These are phyloP conservation scores for Aquanectria penicillioides DNA, from an alignment of 2,329 filamentous ascomycete genomes.

Conservation along the genomic window DNA sequence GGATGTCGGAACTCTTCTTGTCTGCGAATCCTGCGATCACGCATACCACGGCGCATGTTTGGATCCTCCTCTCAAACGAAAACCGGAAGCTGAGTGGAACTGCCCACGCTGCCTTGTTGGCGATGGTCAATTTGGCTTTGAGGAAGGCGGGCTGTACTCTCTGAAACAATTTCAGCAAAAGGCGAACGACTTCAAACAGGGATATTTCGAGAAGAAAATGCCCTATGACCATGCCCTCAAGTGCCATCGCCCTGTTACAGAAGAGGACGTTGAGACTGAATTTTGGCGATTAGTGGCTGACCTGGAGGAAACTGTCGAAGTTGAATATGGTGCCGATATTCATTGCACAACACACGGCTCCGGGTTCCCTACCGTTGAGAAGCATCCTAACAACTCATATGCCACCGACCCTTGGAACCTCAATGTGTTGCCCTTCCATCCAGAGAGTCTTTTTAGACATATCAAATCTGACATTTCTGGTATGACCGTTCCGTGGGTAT, in stretches of 20 bases:
- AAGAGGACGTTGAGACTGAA: slow-evolving; percentile 95
- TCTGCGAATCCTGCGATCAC: slow-evolving; percentile 93
- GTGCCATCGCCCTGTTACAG: slow-evolving; percentile 81
- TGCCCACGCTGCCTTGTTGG: slow-evolving; percentile 95
- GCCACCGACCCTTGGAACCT: slow-evolving; percentile 95
- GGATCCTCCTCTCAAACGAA: slow-evolving; percentile 81
- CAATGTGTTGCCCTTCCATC: slow-evolving; percentile 88
- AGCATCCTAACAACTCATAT: slow-evolving; percentile 86
- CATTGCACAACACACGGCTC: slow-evolving; percentile 98
- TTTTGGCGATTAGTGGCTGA: slow-evolving; percentile 97
- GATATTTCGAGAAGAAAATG: slow-evolving; percentile 92
- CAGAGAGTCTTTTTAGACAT: slow-evolving; percentile 92
- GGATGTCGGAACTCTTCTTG: slow-evolving; percentile 74
- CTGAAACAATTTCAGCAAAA: slow-evolving; percentile 96
- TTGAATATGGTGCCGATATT: slow-evolving; percentile 98
- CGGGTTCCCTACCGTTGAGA: slow-evolving; percentile 94
- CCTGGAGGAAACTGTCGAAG: slow-evolving; percentile 93
- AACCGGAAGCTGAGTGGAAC: slow-evolving; percentile 92
- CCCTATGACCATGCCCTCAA: slow-evolving; percentile 87
- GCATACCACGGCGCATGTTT: slow-evolving; percentile 89
- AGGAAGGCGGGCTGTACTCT: slow-evolving; percentile 95
- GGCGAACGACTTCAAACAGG: slow-evolving; percentile 92
- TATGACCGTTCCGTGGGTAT: slow-evolving; percentile 99
- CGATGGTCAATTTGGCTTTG: slow-evolving; percentile 96
- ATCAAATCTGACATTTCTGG: slow-evolving; percentile 99